Evolutionary conservation across 2,329 filamentous ascomycete species (phyloP).

Genomic region (Sclerotinia subarctica): DNA sequence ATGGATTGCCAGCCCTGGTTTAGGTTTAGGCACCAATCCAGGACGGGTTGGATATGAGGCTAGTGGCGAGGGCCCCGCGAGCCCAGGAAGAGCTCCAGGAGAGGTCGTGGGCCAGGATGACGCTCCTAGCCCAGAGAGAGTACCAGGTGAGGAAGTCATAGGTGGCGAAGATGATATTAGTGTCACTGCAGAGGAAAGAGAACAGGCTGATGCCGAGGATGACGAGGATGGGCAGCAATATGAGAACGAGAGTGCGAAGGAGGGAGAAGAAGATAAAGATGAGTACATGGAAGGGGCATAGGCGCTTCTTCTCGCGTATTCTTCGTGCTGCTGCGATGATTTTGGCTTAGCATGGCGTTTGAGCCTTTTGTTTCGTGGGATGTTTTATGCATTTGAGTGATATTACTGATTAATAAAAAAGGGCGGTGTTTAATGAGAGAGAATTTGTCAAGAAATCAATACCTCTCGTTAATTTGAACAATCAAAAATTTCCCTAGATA

Average conservation of each 20-base stretch:
- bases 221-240: neutral
- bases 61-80: neutral
- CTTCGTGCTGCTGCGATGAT: neutral
- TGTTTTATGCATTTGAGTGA: neutral
- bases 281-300: neutral
- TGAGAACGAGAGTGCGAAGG: neutral
- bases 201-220: neutral
- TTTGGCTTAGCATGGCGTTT: neutral
- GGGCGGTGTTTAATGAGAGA: neutral
- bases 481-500: neutral
- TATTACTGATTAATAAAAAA: neutral
- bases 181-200: neutral
- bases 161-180: neutral
- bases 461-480: neutral
- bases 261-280: neutral
- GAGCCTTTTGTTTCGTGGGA: neutral
- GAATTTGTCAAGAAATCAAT: neutral
- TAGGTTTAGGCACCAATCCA: neutral
- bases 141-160: neutral
- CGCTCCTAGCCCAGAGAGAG: neutral
- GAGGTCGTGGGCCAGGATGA: neutral
- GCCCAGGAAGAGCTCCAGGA: neutral
- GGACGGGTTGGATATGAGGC: neutral
- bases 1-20: slow-evolving; percentile 42
- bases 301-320: neutral